phyloP scores from a whole-genome alignment of 495 filamentous ascomycete genomes.

The Penicillium cosmopolitanum region DNA sequence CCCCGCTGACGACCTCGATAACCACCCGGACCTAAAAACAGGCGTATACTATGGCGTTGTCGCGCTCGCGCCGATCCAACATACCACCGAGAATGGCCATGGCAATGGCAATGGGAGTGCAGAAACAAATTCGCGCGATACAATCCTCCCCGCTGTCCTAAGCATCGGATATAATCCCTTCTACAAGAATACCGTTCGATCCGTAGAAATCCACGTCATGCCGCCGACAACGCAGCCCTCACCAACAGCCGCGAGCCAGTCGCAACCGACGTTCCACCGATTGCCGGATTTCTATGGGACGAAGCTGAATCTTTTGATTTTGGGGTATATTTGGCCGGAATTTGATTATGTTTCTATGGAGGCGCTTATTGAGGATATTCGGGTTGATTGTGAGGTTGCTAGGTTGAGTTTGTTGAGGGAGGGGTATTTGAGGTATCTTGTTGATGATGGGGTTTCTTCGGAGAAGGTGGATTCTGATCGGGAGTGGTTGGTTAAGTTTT shows the following conservation, averaged over 20 bases:
- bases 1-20: slow-evolving; percentile 74
- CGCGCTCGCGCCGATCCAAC: slow-evolving; percentile 51
- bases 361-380: slow-evolving; percentile 83
- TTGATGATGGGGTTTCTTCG: slow-evolving; percentile 38
- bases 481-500: slow-evolving; percentile 45
- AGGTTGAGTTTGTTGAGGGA: slow-evolving; percentile 68
- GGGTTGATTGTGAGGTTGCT: slow-evolving; percentile 84
- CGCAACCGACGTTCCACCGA: slow-evolving; percentile 42
- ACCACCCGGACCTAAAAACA: slow-evolving; percentile 64
- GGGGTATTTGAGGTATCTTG: slow-evolving; percentile 62
- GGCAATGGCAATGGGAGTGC: background rate
- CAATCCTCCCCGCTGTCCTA: slow-evolving; percentile 86
- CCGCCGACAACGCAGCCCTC: slow-evolving; percentile 55
- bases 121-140: slow-evolving; percentile 22
- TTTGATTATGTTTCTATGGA: slow-evolving; percentile 85
- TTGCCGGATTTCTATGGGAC: slow-evolving; percentile 81
- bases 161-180: slow-evolving; percentile 95
- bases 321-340: slow-evolving; percentile 89
- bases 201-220: slow-evolving; percentile 91
- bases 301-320: slow-evolving; percentile 73
- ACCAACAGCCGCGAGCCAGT: slow-evolving; percentile 37
- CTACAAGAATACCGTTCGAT: slow-evolving; percentile 83
- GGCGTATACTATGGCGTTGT: slow-evolving; percentile 95
- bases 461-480: slow-evolving; percentile 34
- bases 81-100: background rate